These are phyloP conservation scores for Petasospora fabianii DNA, from an alignment of 1,139 yeast genomes.

Conservation along the genomic window DNA sequence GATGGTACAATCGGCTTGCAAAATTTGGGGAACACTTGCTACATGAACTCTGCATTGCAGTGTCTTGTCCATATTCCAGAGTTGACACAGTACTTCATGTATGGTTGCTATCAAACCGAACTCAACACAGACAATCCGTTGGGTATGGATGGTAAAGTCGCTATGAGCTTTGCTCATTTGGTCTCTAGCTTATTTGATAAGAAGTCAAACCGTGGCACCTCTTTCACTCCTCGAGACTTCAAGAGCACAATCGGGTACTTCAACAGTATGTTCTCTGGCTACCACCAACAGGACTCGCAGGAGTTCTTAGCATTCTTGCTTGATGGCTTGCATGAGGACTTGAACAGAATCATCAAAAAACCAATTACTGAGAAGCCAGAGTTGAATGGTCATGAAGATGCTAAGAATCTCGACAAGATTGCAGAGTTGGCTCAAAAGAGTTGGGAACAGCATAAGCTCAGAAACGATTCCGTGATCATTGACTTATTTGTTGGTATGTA, in stretches of 20 bases:
- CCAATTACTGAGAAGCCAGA: conserved; percentile 93
- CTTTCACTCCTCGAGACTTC: conserved; percentile 62
- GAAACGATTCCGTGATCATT: conserved; percentile 82
- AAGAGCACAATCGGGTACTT: conserved; percentile 75
- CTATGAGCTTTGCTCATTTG: conserved; percentile 66
- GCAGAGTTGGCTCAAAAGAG: conserved; percentile 63
- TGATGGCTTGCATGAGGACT: conserved; percentile 92
- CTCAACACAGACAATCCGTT: conserved; percentile 75
- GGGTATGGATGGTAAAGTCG: conserved; percentile 81
- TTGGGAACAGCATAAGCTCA: conserved; percentile 74
- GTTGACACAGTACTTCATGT: conserved; percentile 67
- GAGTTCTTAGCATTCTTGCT: conserved; percentile 86
- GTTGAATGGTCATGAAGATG: conserved; percentile 49
- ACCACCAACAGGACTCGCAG: conserved; percentile 93
- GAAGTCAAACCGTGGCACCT: conserved; percentile 26
- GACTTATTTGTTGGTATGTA: conserved; percentile 90
- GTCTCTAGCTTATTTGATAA: conserved; percentile 55
- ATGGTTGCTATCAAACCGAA: conserved; percentile 60
- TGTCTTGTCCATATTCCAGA: conserved; percentile 88
- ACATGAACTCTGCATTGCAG: conserved; percentile 95
- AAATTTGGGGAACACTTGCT: conserved; percentile 91
- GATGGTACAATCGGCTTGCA: conserved; percentile 62
- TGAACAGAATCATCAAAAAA: conserved; percentile 74
- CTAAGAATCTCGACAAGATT: conserved; percentile 52
- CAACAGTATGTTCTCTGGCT: conserved; percentile 81